Conservation (phyloP, 148 eudicot genomes). For the Vaccinium macrocarpon region DNA sequence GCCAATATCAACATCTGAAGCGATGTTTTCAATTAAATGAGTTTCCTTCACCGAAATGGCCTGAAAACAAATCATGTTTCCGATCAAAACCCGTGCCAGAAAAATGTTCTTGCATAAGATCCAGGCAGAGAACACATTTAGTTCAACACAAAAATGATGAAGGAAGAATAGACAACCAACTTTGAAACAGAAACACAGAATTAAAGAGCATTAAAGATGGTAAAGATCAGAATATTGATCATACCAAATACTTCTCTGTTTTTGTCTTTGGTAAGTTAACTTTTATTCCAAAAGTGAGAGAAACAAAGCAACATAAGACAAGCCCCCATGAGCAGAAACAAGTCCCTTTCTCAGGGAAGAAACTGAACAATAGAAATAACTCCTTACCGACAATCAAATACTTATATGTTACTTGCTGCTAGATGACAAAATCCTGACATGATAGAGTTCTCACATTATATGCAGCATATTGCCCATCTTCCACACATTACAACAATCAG, state of each 20-base stretch:
- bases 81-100: not conserved
- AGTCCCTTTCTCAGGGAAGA: no score
- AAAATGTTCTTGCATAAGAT: not conserved
- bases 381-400: not conserved
- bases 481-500: not conserved
- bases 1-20: constrained; percentile 49
- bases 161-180: not conserved
- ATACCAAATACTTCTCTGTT: not conserved
- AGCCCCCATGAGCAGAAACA: no score
- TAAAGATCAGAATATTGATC: not conserved
- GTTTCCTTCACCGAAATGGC: constrained; percentile 84
- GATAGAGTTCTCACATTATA: not conserved
- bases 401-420: not conserved
- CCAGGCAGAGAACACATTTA: not conserved
- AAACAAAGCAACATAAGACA: no score
- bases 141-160: not conserved
- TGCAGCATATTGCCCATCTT: not conserved
- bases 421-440: not conserved
- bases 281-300: no score
- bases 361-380: no score
- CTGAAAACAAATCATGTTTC: constrained; percentile 34
- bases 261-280: no score
- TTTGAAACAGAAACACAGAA: not conserved
- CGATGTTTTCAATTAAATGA: constrained; percentile 54
- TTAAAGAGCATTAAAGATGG: not conserved